Evolutionary conservation across 208 protist genomes (phyloP).

Genomic region (Kentomonas sorsogonicus): DNA sequence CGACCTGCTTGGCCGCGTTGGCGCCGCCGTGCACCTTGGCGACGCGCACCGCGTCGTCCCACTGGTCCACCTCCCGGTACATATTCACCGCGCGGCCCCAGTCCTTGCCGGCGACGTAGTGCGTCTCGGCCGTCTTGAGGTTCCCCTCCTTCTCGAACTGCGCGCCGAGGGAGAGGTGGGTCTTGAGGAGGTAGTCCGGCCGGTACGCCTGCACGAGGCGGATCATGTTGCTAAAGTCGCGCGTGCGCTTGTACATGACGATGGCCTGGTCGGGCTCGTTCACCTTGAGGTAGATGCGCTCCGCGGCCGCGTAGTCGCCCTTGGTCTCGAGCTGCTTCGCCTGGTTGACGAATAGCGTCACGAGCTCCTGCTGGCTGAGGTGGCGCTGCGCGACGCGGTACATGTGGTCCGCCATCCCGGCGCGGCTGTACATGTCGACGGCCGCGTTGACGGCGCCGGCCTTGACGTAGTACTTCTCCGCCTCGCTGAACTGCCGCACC

Average conservation of each 20-base stretch:
- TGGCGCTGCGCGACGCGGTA: conserved; percentile 91
- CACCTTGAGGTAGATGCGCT: conserved; percentile 94
- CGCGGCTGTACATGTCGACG: conserved; percentile 95
- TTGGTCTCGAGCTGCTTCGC: conserved; percentile 92
- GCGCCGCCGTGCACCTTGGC: conserved; percentile 93
- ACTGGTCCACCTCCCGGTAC: conserved; percentile 95
- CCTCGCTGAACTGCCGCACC: conserved; percentile 84
- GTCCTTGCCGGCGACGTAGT: conserved; percentile 93
- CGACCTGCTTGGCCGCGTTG: conserved; percentile 92
- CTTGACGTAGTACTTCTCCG: conserved; percentile 94
- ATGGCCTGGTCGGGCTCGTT: conserved; percentile 96
- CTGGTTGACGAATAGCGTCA: conserved; percentile 89
- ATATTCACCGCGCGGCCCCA: conserved; percentile 97
- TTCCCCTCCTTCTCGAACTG: conserved; percentile 95
- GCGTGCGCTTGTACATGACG: conserved; percentile 94
- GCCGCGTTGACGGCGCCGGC: conserved; percentile 82
- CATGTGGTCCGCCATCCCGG: conserved; percentile 92
- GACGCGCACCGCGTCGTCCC: conserved; percentile 97
- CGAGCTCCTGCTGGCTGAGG: conserved; percentile 87
- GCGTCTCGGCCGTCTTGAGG: conserved; percentile 91
- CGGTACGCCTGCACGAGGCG: conserved; percentile 91
- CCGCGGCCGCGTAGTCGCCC: conserved; percentile 93
- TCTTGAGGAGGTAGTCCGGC: conserved; percentile 90
- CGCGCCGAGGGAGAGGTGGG: conserved; percentile 91
- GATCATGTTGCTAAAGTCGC: conserved; percentile 92